These are phyloP conservation scores for Fraxinus greggii DNA, from an alignment of 305 asterid species.

Conservation along the genomic window DNA sequence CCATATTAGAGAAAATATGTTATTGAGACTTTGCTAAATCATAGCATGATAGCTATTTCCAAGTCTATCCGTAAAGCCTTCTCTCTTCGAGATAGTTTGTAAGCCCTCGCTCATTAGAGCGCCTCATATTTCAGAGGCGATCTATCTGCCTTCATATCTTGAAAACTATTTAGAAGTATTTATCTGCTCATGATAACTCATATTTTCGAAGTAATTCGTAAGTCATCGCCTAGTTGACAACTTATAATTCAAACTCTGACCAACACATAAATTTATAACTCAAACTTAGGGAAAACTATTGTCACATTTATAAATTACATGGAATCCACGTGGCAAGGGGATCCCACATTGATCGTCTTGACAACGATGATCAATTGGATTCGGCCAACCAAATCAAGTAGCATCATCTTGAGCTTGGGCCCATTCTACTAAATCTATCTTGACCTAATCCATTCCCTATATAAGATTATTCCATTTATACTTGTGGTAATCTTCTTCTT, in stretches of 20 bases:
- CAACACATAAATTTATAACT: not conserved
- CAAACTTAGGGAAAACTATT: not conserved
- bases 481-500: not conserved
- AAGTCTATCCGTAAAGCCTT: not conserved
- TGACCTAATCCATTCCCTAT: not conserved
- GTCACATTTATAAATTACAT: not conserved
- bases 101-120: not conserved
- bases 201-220: not conserved
- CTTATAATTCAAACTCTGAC: not conserved
- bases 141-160: not conserved
- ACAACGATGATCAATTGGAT: not conserved
- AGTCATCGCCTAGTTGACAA: not conserved
- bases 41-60: not conserved
- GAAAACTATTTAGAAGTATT: not conserved
- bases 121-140: no score
- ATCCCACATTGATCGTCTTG: not conserved
- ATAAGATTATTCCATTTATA: not conserved
- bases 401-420: not conserved
- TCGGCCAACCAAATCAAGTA: not conserved
- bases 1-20: no score
- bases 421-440: not conserved
- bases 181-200: not conserved
- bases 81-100: not conserved
- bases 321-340: not conserved
- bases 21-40: not conserved